Percentiles rank a stretch among this genome's conserved stretches.
Conservation (phyloP, 2,329 filamentous ascomycete species). For the Magnaporthales sp. region DNA sequence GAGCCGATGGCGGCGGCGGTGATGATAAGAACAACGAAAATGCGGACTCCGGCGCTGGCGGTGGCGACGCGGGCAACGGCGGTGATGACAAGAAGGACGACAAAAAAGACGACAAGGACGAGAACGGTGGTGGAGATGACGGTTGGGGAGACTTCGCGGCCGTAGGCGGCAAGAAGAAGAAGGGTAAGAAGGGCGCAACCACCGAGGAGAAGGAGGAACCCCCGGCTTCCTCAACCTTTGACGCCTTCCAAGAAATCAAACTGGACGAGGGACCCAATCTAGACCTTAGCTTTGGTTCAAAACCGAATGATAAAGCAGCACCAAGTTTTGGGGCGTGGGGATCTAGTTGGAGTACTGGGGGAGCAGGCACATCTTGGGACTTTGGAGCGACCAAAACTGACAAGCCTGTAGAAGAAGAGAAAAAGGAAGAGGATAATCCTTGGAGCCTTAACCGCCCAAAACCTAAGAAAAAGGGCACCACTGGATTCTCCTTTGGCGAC, state of each 20-base stretch:
- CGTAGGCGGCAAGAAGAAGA: constrained; percentile 46
- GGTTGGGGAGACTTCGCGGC: constrained; percentile 32
- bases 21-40: constrained; percentile 19
- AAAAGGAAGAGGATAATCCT: constrained; percentile 36
- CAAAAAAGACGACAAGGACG: constrained; percentile 20
- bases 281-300: constrained; percentile 44
- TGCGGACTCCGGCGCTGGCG: constrained; percentile 17
- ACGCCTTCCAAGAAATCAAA: constrained; percentile 61
- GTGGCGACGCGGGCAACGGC: constrained; percentile 16
- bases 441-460: constrained; percentile 40
- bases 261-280: constrained; percentile 53
- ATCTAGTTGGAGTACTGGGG: constrained; percentile 47
- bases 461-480: constrained; percentile 41
- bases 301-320: constrained; percentile 24
- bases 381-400: constrained; percentile 18
- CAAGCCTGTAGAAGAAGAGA: constrained; percentile 24
- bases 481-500: constrained; percentile 28
- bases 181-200: constrained; percentile 36
- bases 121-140: constrained; percentile 28
- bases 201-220: constrained; percentile 20
- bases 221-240: constrained; percentile 26
- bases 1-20: constrained; percentile 16
- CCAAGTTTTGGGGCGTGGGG: constrained; percentile 49
- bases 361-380: constrained; percentile 25
- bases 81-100: constrained; percentile 19